Evolutionary conservation across 2,329 filamentous ascomycete species (phyloP).

Genomic region (Aureobasidium namibiae): DNA sequence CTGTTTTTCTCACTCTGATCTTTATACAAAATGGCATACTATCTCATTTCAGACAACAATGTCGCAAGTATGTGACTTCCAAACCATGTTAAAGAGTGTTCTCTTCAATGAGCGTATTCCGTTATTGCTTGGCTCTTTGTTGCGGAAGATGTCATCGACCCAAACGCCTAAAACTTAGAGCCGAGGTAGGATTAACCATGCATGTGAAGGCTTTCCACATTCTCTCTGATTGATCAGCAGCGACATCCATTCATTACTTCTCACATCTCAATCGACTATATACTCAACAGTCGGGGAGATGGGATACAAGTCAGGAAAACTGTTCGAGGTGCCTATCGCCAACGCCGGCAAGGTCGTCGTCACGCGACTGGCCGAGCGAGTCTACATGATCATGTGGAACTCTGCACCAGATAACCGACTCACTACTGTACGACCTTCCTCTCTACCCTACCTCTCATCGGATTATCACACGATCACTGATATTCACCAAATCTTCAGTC

Average conservation of each 20-base stretch:
- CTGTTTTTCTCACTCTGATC: neutral
- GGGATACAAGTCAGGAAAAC: slow-evolving; percentile 8
- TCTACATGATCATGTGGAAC: slow-evolving; percentile 66
- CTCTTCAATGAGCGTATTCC: no score
- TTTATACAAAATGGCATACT: neutral
- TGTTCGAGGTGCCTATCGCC: slow-evolving; percentile 25
- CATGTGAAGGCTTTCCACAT: slow-evolving; percentile 4
- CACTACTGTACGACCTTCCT: slow-evolving; percentile 39
- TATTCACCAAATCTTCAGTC: no score
- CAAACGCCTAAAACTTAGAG: neutral
- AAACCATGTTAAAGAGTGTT: neutral
- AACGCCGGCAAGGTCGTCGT: slow-evolving; percentile 40
- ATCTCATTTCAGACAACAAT: neutral
- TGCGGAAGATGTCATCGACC: neutral
- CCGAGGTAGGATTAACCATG: neutral
- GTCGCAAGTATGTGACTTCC: no score
- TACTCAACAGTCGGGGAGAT: neutral
- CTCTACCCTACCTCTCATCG: neutral
- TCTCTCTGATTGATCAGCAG: neutral
- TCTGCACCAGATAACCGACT: slow-evolving; percentile 71
- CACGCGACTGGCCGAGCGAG: slow-evolving; percentile 49
- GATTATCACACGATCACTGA: neutral
- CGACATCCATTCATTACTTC: neutral
- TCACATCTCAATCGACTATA: neutral
- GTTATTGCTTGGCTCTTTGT: neutral